A percentile compares a stretch with the other conserved stretches of the same genome.
phyloP scores from a whole-genome alignment of 2,329 filamentous ascomycete species.

The Chaetomiaceae sp. region DNA sequence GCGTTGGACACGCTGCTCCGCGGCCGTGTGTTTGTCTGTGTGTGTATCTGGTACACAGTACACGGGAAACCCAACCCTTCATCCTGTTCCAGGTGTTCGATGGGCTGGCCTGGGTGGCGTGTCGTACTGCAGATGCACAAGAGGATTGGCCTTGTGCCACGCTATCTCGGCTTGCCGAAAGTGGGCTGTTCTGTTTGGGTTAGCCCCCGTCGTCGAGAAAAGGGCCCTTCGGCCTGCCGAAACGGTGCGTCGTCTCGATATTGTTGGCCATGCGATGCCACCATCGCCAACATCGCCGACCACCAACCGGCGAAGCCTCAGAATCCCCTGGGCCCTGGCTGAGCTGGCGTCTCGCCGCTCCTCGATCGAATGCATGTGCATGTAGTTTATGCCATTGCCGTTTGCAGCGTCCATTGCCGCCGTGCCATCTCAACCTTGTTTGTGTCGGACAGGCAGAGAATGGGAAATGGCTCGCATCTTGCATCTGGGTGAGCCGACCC shows the following conservation, averaged over 20 bases:
- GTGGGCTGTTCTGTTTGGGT: not conserved
- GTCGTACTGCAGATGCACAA: not conserved
- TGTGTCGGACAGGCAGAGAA: not conserved
- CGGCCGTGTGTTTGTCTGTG: too few relatives aligned
- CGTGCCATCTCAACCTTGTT: too few relatives aligned
- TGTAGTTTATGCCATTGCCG: too few relatives aligned
- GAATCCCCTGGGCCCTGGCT: too few relatives aligned
- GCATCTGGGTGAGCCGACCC: not conserved
- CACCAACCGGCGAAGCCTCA: too few relatives aligned
- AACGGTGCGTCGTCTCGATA: constrained; percentile 10
- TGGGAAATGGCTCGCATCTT: not conserved
- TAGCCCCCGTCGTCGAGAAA: not conserved
- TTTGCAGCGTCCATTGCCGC: too few relatives aligned
- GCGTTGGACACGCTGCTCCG: too few relatives aligned
- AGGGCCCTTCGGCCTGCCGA: constrained; percentile 12
- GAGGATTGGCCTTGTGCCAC: constrained; percentile 2
- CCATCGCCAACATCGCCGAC: too few relatives aligned
- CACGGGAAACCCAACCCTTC: not conserved
- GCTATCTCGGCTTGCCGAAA: constrained; percentile 21
- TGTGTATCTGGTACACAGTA: not conserved
- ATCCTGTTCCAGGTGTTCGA: not conserved
- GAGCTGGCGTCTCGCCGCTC: too few relatives aligned
- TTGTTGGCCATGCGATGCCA: constrained; percentile 5
- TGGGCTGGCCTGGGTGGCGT: too few relatives aligned
- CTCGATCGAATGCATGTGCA: too few relatives aligned